Base-by-base conservation (phyloP, 2,329 filamentous ascomycete genomes). In the Sarocladium brachiariae region DNA sequence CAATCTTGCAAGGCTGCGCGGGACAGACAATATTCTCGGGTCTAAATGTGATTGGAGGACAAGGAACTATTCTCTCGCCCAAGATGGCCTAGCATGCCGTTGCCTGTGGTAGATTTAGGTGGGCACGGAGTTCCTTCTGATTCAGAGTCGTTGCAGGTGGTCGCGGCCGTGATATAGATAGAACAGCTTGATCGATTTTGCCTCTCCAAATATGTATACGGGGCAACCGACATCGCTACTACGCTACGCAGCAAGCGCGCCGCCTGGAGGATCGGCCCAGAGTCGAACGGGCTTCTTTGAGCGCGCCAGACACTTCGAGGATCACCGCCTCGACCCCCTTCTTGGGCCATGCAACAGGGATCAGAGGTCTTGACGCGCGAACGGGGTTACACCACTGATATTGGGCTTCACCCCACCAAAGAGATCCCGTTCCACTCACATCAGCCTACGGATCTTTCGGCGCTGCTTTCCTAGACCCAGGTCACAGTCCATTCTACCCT, bases 361-460 rank as follows among this genome's bases (percentile, higher is more conserved):
- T 47, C 3, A 24, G 8, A 14, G 25, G 7, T 47, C 25, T 47
- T 47, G 43, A 47, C 43, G 43, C 43, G 27, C 43, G 27, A 47
- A 47, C 25, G 18, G 43, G 43, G 43, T 47, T 47, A 47, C 43
- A 47, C 43, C 43, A 47, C 43, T 47, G 43, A 33, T 16, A 25
- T 8, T 31, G 43, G 43, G 19, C 43, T 47, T 25, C 30, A 49
- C 46, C 46, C 46, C 46, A 37, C 46, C 46, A 49, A 49, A 35
- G 30, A 35, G 23, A 35, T 49, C 21, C 46, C 46, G 43, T 56
- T 51, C 51, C 49, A 49, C 52, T 65, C 63, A 68, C 61, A 71
- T 71, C 69, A 71, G 70, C 69, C 68, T 72, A 65, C 70, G 70
- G 70, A 65, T 69, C 64, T 57, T 70, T 73, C 70, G 70, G 71